Evolutionary conservation across 2,329 filamentous ascomycete species (phyloP), one percentile per base, ranked within the genome.

Genomic region (Dactylellina cionopaga): DNA sequence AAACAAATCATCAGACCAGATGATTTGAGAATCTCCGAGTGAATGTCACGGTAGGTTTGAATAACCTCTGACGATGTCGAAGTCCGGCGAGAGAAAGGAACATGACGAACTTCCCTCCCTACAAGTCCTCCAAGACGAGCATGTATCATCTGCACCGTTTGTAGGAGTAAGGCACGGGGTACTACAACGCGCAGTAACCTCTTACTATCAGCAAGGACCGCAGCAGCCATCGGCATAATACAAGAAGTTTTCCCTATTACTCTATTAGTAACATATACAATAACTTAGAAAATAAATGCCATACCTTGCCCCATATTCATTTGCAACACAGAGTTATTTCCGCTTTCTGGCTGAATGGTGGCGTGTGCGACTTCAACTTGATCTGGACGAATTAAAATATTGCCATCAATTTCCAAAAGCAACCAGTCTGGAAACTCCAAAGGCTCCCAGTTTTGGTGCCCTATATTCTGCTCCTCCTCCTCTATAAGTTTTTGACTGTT

Each of bases 301-400:
- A 76, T 77, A 80, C 84, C 85, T 80, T 88, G 83, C 0, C 88
- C 88, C 88, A 90, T 90, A 72, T 89, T 87, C 79, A 90, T 83
- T 73, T 90, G 88, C 0, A 89, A 75, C 0, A 90, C 86, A 0
- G 87, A 87, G 69, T 89, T 90, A 0, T 79, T 74, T 0, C 80
- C 79, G 0, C 84, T 86, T 0, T 75, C 62, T 0, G 88, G 88
- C 0, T 79, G 79, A 1, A 88, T 87, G n/a, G 86, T 91, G 0
- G 86, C 85, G 1, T 80, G 75, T 0, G 89, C 88, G 5, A 91
- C 88, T 3, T 87, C 82, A 0, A 89, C 82, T 74, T 91, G 89
- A 1, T 85, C 84, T 0, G 82, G 80, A 0, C 89, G 84, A 56
- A 91, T 87, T 24, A 88, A 80, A 1, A 92, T 81, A 0, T 84